These are phyloP conservation scores for Cladosporium colombiae DNA, from an alignment of 2,329 filamentous ascomycete genomes.

Conservation along the genomic window DNA sequence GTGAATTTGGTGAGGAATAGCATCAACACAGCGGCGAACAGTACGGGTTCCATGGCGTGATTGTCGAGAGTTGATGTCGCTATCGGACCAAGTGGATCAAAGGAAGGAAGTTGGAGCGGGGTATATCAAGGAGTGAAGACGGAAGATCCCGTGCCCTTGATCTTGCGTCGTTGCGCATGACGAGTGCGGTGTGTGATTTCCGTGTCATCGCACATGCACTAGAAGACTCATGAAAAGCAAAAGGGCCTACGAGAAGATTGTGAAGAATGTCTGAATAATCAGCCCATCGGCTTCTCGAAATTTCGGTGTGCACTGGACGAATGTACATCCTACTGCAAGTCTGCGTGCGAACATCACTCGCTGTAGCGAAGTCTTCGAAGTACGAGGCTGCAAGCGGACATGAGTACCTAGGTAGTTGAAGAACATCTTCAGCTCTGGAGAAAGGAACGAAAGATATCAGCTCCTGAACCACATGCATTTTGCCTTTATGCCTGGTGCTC, in stretches of 20 bases:
- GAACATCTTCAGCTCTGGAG: neutral
- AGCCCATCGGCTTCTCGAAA: neutral
- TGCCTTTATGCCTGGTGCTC: neutral
- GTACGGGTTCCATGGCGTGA: conserved; percentile 25
- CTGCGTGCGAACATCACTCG: neutral
- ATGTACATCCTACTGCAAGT: neutral
- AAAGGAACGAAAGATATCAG: neutral
- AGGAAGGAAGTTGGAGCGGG: conserved; percentile 6
- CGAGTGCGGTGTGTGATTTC: neutral
- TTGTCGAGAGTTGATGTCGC: conserved; percentile 9
- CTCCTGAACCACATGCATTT: neutral
- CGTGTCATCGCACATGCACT: neutral
- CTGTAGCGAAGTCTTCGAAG: no score
- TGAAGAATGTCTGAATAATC: neutral
- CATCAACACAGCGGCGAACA: conserved; percentile 23
- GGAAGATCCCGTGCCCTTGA: conserved; percentile 1
- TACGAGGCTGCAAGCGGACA: neutral
- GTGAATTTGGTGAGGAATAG: conserved; percentile 26
- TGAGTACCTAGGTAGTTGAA: no score
- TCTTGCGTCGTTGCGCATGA: neutral
- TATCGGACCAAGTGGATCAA: neutral
- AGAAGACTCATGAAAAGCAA: neutral
- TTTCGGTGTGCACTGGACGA: neutral
- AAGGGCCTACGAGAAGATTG: neutral
- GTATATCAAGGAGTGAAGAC: neutral